Evolutionary conservation across 164 flowering plant species (phyloP).

Genomic region (Berberis thunbergii): DNA sequence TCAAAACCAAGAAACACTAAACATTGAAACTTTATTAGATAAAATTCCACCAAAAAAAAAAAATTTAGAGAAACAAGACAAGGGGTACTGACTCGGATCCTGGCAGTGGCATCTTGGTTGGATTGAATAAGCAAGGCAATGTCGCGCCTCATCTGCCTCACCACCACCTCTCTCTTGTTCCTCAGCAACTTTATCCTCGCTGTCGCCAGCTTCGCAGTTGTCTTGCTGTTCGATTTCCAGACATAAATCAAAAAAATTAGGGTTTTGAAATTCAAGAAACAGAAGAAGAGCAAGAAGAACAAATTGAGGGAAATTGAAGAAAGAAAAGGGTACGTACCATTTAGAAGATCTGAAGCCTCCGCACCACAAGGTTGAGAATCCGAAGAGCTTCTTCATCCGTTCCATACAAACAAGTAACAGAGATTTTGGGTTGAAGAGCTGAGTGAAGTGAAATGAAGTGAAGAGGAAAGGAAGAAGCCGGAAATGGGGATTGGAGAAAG

Average conservation of each 20-base stretch:
- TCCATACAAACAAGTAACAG: no score
- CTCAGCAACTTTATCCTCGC: slow-evolving; percentile 91
- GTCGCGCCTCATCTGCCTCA: slow-evolving; percentile 90
- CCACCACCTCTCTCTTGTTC: slow-evolving; percentile 79
- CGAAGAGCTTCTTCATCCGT: slow-evolving; percentile 6
- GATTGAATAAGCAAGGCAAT: slow-evolving; percentile 83
- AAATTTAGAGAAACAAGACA: no score
- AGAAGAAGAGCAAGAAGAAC: no score
- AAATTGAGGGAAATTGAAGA: no score
- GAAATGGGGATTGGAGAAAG: no score
- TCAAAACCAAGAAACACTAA: no score
- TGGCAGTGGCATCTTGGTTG: slow-evolving; percentile 85
- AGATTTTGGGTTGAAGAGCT: no score
- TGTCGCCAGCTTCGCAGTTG: slow-evolving; percentile 17
- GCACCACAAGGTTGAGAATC: slow-evolving; percentile 34
- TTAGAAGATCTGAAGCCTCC: slow-evolving; percentile 70
- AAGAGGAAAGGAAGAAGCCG: no score
- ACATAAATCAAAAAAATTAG: neutral
- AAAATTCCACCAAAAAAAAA: no score
- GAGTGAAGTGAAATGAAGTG: no score
- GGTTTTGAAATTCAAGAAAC: neutral
- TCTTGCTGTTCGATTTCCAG: slow-evolving; percentile 40
- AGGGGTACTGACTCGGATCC: slow-evolving; percentile 49
- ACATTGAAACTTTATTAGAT: no score
- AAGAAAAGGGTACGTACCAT: slow-evolving; percentile 36